These are phyloP conservation scores for Corynascus novoguineensis DNA, from an alignment of 495 filamentous ascomycete species.

Conservation along the genomic window DNA sequence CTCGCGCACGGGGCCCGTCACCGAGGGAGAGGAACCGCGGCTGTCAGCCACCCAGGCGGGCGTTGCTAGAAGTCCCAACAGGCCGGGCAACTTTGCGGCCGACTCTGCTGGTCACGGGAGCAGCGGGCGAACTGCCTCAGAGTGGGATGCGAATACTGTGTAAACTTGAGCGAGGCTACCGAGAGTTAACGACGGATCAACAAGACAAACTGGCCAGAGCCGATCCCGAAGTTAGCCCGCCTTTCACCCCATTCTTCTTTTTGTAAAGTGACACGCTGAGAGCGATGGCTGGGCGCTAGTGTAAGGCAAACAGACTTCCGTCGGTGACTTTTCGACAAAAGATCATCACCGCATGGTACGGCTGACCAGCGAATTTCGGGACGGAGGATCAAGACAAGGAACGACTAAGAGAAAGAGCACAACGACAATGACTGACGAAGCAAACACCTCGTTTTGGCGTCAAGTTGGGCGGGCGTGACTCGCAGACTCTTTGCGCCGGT, in stretches of 20 bases:
- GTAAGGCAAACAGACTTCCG: too few species aligned
- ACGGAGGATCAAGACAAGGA: too few species aligned
- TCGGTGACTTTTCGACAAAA: too few species aligned
- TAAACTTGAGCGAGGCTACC: background rate
- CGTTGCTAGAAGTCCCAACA: background rate
- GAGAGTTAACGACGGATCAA: background rate
- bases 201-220: background rate
- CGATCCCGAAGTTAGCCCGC: background rate
- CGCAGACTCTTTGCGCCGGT: background rate
- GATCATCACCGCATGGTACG: too few species aligned
- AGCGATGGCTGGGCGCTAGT: background rate
- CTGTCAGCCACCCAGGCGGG: background rate
- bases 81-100: background rate
- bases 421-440: background rate
- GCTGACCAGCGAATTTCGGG: too few species aligned
- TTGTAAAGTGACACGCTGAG: background rate
- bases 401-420: background rate
- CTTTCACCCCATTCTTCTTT: background rate
- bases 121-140: background rate
- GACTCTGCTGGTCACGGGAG: background rate
- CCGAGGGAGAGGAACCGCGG: constrained; percentile 8
- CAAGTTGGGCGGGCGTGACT: background rate
- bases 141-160: too few species aligned
- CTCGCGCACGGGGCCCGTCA: background rate
- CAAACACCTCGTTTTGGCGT: background rate